Base-by-base conservation (phyloP, 2,329 filamentous ascomycete species). In the Apiospora phragmitis region DNA sequence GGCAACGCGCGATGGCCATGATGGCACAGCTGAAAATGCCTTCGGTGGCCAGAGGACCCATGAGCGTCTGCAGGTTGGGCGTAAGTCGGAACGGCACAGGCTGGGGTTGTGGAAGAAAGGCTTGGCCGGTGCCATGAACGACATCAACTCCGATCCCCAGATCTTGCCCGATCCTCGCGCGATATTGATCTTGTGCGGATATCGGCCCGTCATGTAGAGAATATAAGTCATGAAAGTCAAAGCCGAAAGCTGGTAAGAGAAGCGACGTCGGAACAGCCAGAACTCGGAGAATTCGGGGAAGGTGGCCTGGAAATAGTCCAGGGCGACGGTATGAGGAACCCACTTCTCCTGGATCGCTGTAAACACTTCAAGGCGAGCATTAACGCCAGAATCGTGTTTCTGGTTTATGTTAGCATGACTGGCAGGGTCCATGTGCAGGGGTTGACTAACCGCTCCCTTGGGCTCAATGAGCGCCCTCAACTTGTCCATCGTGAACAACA, bases 221-320 rank as follows among this genome's bases (percentile, higher is more conserved):
- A 98, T 92, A 80, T 98, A 99, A 4, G 96, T 98, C 93, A 99
- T 97, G 84, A 99, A 99, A 0, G 96, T 97, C 74, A 98, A 88
- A 1, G 95, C 91, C 26, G 96, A 95, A 72, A 97, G 91, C 83
- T 99, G 96, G 85, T 98, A 98, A 29, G 94, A 93, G 83, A 99
- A 97, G 75, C 97, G 95, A 71, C 95, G 92, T 71, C 96, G 93
- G 93, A 99, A 99, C 71, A 99, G 89, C 94, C 95, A 99, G 86
- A 98, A 98, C 77, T 98, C 95, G 65, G 93, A 90, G 81, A 94
- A 99, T 73, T 93, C 92, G 41, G 94, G 93, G 83, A 96, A 98
- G 6, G 91, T 93, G 74, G 88, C 86, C 79, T 95, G 93, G 89
- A 98, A 98, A 84, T 95, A 98, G 74, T 97, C 91, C 69, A 97